Percentiles rank a stretch among this genome's conserved stretches.
Evolutionary conservation across 805 yeast species (phyloP).

Genomic region (Saccharomycopsis lassenensis): DNA sequence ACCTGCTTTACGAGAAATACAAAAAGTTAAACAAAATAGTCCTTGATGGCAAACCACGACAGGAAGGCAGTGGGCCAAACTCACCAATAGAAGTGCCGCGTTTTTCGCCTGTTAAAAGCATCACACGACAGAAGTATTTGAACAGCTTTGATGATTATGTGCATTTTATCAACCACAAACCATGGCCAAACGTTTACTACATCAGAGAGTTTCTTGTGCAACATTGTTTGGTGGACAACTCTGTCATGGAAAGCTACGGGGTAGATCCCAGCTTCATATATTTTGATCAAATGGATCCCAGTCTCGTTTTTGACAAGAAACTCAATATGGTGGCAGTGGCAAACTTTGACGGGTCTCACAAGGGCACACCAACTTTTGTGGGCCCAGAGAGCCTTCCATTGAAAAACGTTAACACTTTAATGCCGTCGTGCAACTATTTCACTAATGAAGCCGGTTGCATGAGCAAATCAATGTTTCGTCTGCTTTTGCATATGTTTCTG

Average conservation of each 20-base stretch:
- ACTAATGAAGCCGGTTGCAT: no score
- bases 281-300: background rate
- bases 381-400: background rate
- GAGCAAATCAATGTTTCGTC: no score
- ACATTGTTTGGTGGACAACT: constrained; percentile 3
- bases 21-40: background rate
- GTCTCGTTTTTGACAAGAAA: constrained; percentile 3
- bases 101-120: constrained; percentile 3
- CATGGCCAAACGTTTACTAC: constrained; percentile 2
- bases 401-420: background rate
- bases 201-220: background rate
- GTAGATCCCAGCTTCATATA: background rate
- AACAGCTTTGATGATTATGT: background rate
- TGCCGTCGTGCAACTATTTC: no score
- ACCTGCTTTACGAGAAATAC: constrained; percentile 1
- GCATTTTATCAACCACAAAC: background rate
- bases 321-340: constrained; percentile 7
- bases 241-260: background rate
- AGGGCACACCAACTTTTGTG: constrained; percentile 5
- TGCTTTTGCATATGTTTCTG: no score
- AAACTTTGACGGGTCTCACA: constrained; percentile 2
- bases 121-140: constrained; percentile 4
- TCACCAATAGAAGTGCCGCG: background rate
- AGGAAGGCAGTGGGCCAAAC: background rate
- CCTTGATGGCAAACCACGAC: background rate